These are phyloP conservation scores for Theileria sp. DNA, from an alignment of 169 alveolate species.

Conservation along the genomic window DNA sequence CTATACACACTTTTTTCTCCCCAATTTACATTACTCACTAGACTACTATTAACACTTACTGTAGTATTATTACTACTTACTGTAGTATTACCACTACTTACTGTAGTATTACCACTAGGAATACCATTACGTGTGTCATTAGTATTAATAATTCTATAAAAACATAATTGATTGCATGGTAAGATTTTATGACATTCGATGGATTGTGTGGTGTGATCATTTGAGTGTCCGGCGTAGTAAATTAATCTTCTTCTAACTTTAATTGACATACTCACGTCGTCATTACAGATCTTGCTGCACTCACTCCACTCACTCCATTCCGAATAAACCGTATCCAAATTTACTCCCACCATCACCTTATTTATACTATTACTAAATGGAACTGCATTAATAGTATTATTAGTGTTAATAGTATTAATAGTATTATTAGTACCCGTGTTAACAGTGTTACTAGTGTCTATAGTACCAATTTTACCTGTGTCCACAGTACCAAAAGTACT, in stretches of 20 bases:
- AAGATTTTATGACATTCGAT: slow-evolving; percentile 27
- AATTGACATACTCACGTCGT: background rate
- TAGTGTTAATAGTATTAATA: too few species aligned
- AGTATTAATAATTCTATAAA: background rate
- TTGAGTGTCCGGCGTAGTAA: slow-evolving; percentile 7
- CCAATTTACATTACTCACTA: background rate
- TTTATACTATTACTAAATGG: too few species aligned
- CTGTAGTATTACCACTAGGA: background rate
- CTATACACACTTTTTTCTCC: too few species aligned
- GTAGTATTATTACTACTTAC: too few species aligned
- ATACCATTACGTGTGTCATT: background rate
- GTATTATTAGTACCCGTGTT: background rate
- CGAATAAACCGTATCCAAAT: slow-evolving; percentile 14
- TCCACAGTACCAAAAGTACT: too few species aligned
- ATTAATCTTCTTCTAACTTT: slow-evolving; percentile 23
- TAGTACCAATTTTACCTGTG: too few species aligned
- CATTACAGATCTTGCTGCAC: slow-evolving; percentile 47
- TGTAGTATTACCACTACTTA: background rate
- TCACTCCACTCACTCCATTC: slow-evolving; percentile 65
- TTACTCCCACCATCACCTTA: too few species aligned
- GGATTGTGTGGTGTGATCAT: slow-evolving; percentile 6
- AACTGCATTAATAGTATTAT: background rate
- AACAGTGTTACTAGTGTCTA: background rate
- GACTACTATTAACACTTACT: too few species aligned
- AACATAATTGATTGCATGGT: slow-evolving; percentile 39